phyloP scores from a whole-genome alignment of 108 stramenopile genomes.

The Skeletonema costatum region DNA sequence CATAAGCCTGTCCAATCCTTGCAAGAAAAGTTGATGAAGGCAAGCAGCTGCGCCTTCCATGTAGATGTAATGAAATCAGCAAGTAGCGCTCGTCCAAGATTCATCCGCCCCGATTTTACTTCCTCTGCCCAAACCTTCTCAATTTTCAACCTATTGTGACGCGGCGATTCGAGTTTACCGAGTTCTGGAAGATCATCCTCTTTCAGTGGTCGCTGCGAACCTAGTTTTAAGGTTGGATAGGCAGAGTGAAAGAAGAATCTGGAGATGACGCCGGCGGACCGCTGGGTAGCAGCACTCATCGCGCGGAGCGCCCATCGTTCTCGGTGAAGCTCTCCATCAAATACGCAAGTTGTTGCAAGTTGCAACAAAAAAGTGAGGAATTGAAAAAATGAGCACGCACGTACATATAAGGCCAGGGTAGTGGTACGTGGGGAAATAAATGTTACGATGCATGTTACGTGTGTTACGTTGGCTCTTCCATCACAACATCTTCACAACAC shows the following conservation, averaged over 20 bases:
- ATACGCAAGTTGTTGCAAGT: no score
- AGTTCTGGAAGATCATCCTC: conserved; percentile 55
- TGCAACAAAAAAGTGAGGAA: no score
- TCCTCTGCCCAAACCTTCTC: conserved; percentile 51
- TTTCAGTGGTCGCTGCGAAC: conserved; percentile 53
- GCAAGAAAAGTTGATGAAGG: conserved; percentile 1
- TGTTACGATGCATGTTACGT: no score
- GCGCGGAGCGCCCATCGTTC: no score
- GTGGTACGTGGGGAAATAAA: no score
- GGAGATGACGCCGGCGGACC: background rate
- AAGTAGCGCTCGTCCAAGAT: conserved; percentile 11
- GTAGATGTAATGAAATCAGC: conserved; percentile 12
- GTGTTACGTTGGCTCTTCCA: no score
- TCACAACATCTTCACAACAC: no score
- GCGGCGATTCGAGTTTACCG: conserved; percentile 27
- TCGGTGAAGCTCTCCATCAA: no score
- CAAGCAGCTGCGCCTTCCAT: conserved; percentile 8
- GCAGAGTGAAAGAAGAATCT: conserved; percentile 30
- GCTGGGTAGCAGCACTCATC: no score
- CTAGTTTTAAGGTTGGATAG: conserved; percentile 56
- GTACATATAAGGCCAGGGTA: no score
- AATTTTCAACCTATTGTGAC: conserved; percentile 30
- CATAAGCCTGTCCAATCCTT: conserved; percentile 6
- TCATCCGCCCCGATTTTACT: conserved; percentile 8
- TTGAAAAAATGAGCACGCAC: no score